Evolutionary conservation across 352 stramenopile species (phyloP).

Genomic region (Phytophthora fragariaefolia): DNA sequence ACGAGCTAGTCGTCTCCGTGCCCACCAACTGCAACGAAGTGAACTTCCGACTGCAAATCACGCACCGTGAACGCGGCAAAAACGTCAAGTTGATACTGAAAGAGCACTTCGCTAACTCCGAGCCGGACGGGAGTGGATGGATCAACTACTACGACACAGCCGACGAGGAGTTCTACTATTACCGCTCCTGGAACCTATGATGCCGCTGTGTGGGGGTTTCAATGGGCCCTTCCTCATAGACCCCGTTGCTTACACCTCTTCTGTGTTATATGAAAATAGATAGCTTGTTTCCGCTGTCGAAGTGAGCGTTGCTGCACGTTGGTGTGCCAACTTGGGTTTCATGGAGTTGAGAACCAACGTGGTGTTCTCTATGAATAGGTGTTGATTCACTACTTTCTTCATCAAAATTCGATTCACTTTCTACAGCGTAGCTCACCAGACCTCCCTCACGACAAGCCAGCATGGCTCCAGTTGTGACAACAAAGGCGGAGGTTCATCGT

Average conservation of each 20-base stretch:
- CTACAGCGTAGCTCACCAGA: neutral
- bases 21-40: slow-evolving; percentile 72
- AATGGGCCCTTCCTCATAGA: slow-evolving; percentile 7
- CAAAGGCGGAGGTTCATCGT: slow-evolving; percentile 11
- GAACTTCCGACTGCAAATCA: slow-evolving; percentile 73
- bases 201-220: neutral
- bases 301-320: neutral
- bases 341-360: neutral
- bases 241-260: slow-evolving; percentile 7
- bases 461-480: slow-evolving; percentile 30
- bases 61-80: slow-evolving; percentile 48
- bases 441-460: neutral
- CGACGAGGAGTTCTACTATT: slow-evolving; percentile 82
- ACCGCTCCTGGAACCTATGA: slow-evolving; percentile 71
- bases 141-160: slow-evolving; percentile 73
- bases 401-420: slow-evolving; percentile 11
- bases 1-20: slow-evolving; percentile 74
- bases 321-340: neutral
- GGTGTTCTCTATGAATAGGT: slow-evolving; percentile 29
- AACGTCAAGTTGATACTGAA: slow-evolving; percentile 70
- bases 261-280: slow-evolving; percentile 37
- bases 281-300: slow-evolving; percentile 16
- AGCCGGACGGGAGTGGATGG: slow-evolving; percentile 69
- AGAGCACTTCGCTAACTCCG: slow-evolving; percentile 77
- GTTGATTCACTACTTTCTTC: too few relatives aligned